Evolutionary conservation across 768 basidiomycete genomes (phyloP).

Genomic region (Roridomyces roridus): DNA sequence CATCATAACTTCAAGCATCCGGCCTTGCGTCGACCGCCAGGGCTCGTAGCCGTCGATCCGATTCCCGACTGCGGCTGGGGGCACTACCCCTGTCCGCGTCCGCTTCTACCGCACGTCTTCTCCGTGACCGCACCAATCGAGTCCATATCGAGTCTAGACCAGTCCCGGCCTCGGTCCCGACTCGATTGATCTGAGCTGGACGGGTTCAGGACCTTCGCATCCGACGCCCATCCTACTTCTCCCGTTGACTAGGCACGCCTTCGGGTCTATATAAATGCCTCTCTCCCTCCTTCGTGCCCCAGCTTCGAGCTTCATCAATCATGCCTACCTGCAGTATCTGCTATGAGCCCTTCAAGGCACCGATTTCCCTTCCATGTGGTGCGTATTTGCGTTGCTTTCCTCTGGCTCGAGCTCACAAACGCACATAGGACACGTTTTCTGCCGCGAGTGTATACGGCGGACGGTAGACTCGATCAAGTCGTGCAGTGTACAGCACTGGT

Average conservation of each 20-base stretch:
- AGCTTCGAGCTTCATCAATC: neutral
- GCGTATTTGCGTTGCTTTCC: neutral
- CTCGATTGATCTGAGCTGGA: slow-evolving; percentile 1
- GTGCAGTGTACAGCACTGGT: slow-evolving; percentile 11
- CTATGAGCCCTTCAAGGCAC: neutral
- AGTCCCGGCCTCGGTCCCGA: slow-evolving; percentile 12
- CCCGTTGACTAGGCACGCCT: slow-evolving; percentile 8
- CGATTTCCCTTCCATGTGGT: slow-evolving; percentile 20
- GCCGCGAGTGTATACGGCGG: slow-evolving; percentile 10
- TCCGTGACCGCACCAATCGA: slow-evolving; percentile 1
- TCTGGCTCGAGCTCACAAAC: too few relatives aligned
- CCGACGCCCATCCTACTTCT: slow-evolving; percentile 5
- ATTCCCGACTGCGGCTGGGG: neutral
- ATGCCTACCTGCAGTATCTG: slow-evolving; percentile 11
- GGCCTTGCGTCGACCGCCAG: too few relatives aligned
- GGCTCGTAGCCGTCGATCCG: neutral
- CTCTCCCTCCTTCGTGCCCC: neutral
- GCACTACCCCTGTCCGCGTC: neutral
- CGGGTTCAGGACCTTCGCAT: neutral
- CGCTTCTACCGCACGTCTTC: slow-evolving; percentile 3
- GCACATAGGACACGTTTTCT: slow-evolving; percentile 15
- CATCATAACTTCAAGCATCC: too few relatives aligned
- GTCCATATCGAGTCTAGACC: slow-evolving; percentile 4
- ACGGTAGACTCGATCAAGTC: slow-evolving; percentile 11
- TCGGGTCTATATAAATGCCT: neutral